Percentiles rank a stretch among this genome's conserved stretches.
phyloP scores from a whole-genome alignment of 768 basidiomycete genomes.

The Lactarius psammicola region DNA sequence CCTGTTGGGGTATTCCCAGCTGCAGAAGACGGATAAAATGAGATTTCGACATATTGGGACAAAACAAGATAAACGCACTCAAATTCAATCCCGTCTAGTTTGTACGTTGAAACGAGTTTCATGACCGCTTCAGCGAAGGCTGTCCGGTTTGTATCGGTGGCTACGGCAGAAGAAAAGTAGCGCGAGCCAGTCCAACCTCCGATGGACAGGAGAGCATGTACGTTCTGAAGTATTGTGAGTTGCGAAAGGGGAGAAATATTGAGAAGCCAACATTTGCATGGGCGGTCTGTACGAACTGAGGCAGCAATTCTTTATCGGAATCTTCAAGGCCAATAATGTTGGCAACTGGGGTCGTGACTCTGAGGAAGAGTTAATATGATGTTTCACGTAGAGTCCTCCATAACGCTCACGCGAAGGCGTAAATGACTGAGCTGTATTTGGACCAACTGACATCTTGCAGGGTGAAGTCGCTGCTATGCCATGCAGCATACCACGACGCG shows the following conservation, averaged over 20 bases:
- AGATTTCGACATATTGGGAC: background rate
- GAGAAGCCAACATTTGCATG: conserved; percentile 37
- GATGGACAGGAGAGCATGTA: conserved; percentile 56
- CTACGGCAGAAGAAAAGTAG: conserved; percentile 63
- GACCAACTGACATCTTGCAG: conserved; percentile 59
- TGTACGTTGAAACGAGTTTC: conserved; percentile 47
- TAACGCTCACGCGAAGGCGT: conserved; percentile 58
- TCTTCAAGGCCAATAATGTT: conserved; percentile 35
- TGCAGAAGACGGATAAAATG: conserved; percentile 32
- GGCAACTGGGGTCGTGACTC: conserved; percentile 38
- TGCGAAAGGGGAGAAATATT: background rate
- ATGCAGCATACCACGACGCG: conserved; percentile 66
- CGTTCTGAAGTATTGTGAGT: conserved; percentile 40
- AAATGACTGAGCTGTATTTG: conserved; percentile 65
- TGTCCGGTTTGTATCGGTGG: conserved; percentile 54
- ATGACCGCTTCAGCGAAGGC: conserved; percentile 62
- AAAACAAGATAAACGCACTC: conserved; percentile 29
- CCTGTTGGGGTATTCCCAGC: conserved; percentile 83
- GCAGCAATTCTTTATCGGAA: conserved; percentile 51
- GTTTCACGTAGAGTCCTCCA: no score
- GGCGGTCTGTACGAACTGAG: conserved; percentile 53
- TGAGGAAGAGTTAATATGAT: conserved; percentile 21
- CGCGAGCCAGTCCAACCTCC: conserved; percentile 70
- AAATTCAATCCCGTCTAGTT: conserved; percentile 56
- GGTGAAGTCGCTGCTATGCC: conserved; percentile 51